A percentile compares a stretch with the other conserved stretches of the same genome.
Evolutionary conservation across 441 rosid genomes (phyloP).

Genomic region (Populus hybrid): DNA sequence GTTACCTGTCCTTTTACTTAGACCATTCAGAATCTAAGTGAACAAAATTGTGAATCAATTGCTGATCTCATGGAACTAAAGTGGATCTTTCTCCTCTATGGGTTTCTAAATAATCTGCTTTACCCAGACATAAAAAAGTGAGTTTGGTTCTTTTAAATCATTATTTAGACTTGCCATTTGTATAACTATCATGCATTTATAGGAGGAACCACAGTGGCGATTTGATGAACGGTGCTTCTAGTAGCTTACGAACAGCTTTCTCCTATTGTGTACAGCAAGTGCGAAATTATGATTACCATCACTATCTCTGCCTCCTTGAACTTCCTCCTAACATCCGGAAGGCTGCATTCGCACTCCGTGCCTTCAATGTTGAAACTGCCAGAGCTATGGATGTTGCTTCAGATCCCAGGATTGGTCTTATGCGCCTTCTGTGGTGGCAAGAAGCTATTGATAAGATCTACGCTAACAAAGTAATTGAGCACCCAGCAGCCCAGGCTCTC

Average conservation of each 20-base stretch:
- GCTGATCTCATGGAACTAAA: background rate
- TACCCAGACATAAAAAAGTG: background rate
- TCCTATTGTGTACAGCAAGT: constrained; percentile 86
- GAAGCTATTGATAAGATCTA: constrained; percentile 84
- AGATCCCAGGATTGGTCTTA: constrained; percentile 77
- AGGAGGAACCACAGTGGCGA: constrained; percentile 20
- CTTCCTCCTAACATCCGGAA: constrained; percentile 70
- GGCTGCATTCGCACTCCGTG: constrained; percentile 79
- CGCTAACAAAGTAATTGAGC: constrained; percentile 54
- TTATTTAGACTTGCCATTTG: background rate
- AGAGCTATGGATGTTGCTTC: constrained; percentile 92
- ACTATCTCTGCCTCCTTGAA: constrained; percentile 89
- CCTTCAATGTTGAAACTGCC: constrained; percentile 85
- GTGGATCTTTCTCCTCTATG: background rate
- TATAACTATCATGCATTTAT: constrained; percentile 8
- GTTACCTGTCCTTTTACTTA: background rate
- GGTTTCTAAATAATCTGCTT: background rate
- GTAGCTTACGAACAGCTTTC: constrained; percentile 60
- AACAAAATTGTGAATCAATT: background rate
- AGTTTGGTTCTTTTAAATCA: background rate
- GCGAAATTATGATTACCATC: constrained; percentile 85
- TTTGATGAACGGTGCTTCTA: constrained; percentile 58
- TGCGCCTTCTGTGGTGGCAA: constrained; percentile 93
- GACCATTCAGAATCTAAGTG: background rate
- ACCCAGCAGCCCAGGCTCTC: constrained; percentile 78